Percentiles rank a stretch among this genome's conserved stretches.
Conservation (phyloP, 345 rosid species). For the Ceriops decandra region DNA sequence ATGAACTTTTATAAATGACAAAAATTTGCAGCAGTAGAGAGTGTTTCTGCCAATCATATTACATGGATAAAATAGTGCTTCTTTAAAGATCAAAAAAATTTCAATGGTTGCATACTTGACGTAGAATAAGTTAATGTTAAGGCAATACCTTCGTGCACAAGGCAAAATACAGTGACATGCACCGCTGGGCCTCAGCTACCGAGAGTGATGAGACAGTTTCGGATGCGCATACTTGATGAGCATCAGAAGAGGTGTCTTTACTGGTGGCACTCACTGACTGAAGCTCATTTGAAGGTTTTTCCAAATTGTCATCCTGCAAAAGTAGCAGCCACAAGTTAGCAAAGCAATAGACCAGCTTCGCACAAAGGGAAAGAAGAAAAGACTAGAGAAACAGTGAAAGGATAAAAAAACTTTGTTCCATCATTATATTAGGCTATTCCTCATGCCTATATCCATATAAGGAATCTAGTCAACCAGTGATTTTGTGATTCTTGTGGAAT, state of each 20-base stretch:
- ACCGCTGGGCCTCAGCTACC: constrained; percentile 68
- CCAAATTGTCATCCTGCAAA: constrained; percentile 50
- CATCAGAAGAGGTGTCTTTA: constrained; percentile 47
- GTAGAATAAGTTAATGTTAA: not conserved
- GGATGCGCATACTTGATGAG: constrained; percentile 35
- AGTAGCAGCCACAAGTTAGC: constrained; percentile 1
- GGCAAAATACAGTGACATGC: constrained; percentile 91
- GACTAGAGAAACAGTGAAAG: too few species aligned
- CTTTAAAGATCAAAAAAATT: not conserved
- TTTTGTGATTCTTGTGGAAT: too few species aligned
- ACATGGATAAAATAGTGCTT: constrained; percentile 14
- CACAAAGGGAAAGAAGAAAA: not conserved
- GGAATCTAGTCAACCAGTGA: too few species aligned
- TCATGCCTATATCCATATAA: too few species aligned
- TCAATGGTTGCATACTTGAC: not conserved
- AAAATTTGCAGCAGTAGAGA: constrained; percentile 81
- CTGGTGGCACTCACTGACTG: constrained; percentile 30
- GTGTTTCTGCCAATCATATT: constrained; percentile 69
- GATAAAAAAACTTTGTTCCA: too few species aligned
- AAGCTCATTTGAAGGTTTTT: constrained; percentile 43
- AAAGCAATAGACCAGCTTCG: not conserved
- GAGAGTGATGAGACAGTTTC: constrained; percentile 42
- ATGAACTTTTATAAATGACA: constrained; percentile 53
- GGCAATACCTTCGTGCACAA: constrained; percentile 86
- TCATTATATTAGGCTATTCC: too few species aligned